Evolutionary conservation across 768 basidiomycete genomes (phyloP).

Genomic region (Xerocomellus intermedius): DNA sequence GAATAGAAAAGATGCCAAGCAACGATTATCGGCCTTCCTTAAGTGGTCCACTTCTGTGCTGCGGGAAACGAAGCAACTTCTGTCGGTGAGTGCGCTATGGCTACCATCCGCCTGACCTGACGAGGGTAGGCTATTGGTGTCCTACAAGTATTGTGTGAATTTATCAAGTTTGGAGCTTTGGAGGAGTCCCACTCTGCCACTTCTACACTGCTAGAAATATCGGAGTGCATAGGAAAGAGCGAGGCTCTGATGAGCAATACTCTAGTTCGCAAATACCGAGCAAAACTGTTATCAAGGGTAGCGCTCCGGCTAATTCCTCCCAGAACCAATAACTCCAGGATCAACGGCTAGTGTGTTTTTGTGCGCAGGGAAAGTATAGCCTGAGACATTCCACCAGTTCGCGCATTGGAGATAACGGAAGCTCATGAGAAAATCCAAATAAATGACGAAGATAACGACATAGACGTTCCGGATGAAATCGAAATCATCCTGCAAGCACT

Average conservation of each 20-base stretch:
- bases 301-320: conserved; percentile 62
- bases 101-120: neutral
- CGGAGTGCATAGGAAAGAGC: conserved; percentile 41
- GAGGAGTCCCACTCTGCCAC: conserved; percentile 49
- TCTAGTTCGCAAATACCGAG: conserved; percentile 62
- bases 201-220: conserved; percentile 45
- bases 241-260: conserved; percentile 52
- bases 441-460: conserved; percentile 38
- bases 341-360: conserved; percentile 39
- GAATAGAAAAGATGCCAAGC: conserved; percentile 56
- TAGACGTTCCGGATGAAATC: conserved; percentile 75
- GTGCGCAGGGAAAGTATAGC: conserved; percentile 24
- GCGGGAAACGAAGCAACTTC: conserved; percentile 40
- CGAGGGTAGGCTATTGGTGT: conserved; percentile 59
- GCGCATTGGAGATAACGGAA: conserved; percentile 21
- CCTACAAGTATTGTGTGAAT: conserved; percentile 68
- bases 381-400: conserved; percentile 24
- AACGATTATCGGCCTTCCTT: conserved; percentile 53
- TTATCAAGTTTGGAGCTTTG: conserved; percentile 60
- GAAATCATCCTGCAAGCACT: conserved; percentile 73
- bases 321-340: conserved; percentile 33
- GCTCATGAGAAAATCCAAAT: conserved; percentile 5
- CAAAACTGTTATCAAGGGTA: conserved; percentile 67
- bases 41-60: conserved; percentile 43
- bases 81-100: conserved; percentile 44